Conservation (phyloP, 177 flowering plant species). For the Telopea speciosissima region DNA sequence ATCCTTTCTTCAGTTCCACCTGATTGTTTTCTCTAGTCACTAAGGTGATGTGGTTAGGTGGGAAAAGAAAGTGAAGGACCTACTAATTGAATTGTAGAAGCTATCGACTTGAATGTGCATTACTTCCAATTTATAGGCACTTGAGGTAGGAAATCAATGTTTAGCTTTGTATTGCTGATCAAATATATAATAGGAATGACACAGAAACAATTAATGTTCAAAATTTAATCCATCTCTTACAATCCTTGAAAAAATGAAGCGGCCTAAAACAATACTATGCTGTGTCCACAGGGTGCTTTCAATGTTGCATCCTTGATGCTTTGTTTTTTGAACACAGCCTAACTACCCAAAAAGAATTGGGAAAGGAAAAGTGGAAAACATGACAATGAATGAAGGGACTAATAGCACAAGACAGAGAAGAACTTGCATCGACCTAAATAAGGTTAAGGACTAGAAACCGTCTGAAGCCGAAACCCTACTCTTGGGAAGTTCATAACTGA, state of each 20-base stretch:
- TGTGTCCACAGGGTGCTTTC: no score
- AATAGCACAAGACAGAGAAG: background rate
- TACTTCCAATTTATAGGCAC: background rate
- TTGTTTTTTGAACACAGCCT: background rate
- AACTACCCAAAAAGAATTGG: background rate
- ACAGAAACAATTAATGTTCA: background rate
- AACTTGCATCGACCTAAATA: background rate
- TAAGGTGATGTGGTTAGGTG: background rate
- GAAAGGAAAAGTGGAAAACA: constrained; percentile 3
- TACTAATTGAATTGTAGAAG: background rate
- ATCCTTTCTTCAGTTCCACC: background rate
- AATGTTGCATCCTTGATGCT: background rate
- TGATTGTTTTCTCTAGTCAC: background rate
- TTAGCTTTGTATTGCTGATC: background rate
- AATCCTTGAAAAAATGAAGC: background rate
- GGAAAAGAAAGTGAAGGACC: background rate
- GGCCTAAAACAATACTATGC: background rate
- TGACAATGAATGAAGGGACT: constrained; percentile 3
- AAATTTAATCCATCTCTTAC: background rate
- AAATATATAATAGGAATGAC: background rate
- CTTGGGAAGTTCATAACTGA: background rate
- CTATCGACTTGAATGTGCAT: background rate
- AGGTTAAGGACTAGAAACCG: background rate
- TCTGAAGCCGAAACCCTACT: background rate
- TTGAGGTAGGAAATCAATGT: no score